Evolutionary conservation across 352 stramenopile species (phyloP).

Genomic region (Phytophthora idaei): DNA sequence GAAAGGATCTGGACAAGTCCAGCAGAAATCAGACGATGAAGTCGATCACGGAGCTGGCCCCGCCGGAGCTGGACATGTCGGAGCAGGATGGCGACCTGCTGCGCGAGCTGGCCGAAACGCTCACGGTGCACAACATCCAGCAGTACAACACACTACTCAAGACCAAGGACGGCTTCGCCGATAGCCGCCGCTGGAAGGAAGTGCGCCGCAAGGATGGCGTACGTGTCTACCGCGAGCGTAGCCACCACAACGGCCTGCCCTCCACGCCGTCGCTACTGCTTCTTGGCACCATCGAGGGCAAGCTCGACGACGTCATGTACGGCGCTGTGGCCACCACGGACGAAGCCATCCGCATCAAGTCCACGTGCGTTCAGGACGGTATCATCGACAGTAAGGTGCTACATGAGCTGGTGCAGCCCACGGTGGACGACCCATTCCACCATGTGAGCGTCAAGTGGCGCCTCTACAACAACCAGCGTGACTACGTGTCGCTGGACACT

Average conservation of each 20-base stretch:
- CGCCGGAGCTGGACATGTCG: constrained; percentile 32
- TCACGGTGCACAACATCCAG: constrained; percentile 50
- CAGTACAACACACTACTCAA: constrained; percentile 52
- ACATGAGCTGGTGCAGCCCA: constrained; percentile 48
- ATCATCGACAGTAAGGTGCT: constrained; percentile 60
- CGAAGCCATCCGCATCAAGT: constrained; percentile 57
- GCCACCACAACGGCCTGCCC: constrained; percentile 22
- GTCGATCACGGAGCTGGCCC: constrained; percentile 22
- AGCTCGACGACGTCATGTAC: constrained; percentile 75
- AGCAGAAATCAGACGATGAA: constrained; percentile 31
- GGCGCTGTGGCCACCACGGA: constrained; percentile 46
- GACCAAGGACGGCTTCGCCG: constrained; percentile 46
- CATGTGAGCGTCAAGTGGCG: constrained; percentile 60
- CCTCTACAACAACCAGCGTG: constrained; percentile 46
- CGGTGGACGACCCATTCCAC: constrained; percentile 50
- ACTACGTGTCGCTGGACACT: constrained; percentile 63
- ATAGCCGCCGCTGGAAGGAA: constrained; percentile 45
- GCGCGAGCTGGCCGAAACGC: constrained; percentile 43
- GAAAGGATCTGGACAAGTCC: constrained; percentile 5
- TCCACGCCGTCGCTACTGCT: constrained; percentile 58
- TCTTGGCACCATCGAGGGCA: constrained; percentile 53
- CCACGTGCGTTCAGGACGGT: constrained; percentile 52
- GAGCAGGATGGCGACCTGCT: constrained; percentile 40
- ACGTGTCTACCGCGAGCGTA: constrained; percentile 47
- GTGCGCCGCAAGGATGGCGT: constrained; percentile 41